These are phyloP conservation scores for Ceratocystis eucalypticola DNA, from an alignment of 2,329 filamentous ascomycete species.

Conservation along the genomic window DNA sequence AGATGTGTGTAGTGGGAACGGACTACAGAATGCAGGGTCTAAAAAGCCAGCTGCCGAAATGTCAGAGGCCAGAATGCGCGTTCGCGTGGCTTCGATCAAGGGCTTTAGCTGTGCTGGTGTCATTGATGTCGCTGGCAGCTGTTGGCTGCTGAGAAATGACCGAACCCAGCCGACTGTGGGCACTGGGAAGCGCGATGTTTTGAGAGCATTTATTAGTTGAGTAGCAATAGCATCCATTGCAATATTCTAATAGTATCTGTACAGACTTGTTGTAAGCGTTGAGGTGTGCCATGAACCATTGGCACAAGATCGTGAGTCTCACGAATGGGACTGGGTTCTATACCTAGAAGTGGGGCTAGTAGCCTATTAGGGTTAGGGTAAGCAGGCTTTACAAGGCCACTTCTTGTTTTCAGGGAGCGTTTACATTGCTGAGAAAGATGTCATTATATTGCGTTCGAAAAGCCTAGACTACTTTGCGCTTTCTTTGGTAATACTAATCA, in stretches of 20 bases:
- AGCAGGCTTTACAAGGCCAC: not conserved
- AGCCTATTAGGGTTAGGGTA: not conserved
- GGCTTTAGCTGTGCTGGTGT: slow-evolving; percentile 38
- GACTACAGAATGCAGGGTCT: slow-evolving; percentile 28
- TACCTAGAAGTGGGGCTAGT: slow-evolving; percentile 3
- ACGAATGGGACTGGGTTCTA: no score
- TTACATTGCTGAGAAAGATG: slow-evolving; percentile 8
- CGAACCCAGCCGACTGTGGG: slow-evolving; percentile 48
- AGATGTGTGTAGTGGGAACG: slow-evolving; percentile 43
- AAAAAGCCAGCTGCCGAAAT: slow-evolving; percentile 48
- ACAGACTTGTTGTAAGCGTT: no score
- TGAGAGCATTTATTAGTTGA: slow-evolving; percentile 40
- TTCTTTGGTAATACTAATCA: not conserved
- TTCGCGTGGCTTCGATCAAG: slow-evolving; percentile 64
- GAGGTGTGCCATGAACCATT: no score
- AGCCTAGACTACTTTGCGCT: not conserved
- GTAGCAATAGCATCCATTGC: slow-evolving; percentile 26
- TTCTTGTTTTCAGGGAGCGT: not conserved
- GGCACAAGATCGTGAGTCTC: no score
- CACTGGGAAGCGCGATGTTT: slow-evolving; percentile 40
- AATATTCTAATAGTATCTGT: not conserved
- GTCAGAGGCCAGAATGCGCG: slow-evolving; percentile 67
- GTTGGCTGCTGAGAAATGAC: slow-evolving; percentile 43
- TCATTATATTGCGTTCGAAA: not conserved
- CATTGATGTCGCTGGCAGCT: slow-evolving; percentile 38